Evolutionary conservation across 148 eudicot genomes (phyloP).

Genomic region (Rhododendron vialii): DNA sequence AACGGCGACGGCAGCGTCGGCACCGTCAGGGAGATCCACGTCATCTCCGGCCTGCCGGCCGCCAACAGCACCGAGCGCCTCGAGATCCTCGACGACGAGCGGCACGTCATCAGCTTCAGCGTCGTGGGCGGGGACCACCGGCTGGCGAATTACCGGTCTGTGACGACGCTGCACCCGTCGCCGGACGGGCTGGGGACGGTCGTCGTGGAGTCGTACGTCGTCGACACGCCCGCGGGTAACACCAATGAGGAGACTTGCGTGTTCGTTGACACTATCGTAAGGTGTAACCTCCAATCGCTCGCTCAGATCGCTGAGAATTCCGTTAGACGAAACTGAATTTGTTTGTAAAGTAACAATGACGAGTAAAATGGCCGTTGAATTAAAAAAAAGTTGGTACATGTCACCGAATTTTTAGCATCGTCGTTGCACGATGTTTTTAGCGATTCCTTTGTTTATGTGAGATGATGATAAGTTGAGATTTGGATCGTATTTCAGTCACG

Average conservation of each 20-base stretch:
- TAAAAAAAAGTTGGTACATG: neutral
- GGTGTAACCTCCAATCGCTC: conserved; percentile 63
- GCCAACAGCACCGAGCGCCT: conserved; percentile 67
- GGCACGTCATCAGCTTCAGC: conserved; percentile 59
- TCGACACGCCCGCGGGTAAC: conserved; percentile 72
- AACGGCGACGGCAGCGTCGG: conserved; percentile 63
- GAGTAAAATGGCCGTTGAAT: too few relatives aligned
- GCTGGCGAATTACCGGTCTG: conserved; percentile 63
- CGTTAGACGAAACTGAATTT: neutral
- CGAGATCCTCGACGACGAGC: conserved; percentile 71
- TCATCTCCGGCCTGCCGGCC: conserved; percentile 84
- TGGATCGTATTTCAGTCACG: neutral
- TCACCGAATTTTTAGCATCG: neutral
- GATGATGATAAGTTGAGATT: neutral
- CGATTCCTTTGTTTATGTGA: neutral
- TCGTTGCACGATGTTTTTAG: neutral
- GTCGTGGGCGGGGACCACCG: conserved; percentile 83
- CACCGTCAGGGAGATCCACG: conserved; percentile 59
- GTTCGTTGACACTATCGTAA: conserved; percentile 69
- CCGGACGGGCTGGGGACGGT: conserved; percentile 55
- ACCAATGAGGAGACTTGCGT: conserved; percentile 72
- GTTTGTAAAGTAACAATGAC: neutral
- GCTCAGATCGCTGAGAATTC: conserved; percentile 50
- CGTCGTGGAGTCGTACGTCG: conserved; percentile 81
- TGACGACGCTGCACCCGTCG: conserved; percentile 59